Evolutionary conservation across 768 basidiomycete species (phyloP).

Genomic region (Vararia minispora): DNA sequence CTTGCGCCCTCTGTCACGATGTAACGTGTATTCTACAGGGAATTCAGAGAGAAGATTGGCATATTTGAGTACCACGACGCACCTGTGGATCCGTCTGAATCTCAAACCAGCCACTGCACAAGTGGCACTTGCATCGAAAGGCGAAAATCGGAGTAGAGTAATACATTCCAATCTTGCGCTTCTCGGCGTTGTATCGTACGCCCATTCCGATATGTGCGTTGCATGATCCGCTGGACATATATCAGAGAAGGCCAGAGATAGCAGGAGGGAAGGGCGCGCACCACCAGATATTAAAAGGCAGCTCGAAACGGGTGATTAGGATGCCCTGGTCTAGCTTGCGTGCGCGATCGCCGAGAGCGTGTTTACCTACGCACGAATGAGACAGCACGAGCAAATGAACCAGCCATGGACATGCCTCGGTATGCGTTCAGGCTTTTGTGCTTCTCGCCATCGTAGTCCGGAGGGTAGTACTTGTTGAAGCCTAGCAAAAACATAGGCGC

Average conservation of each 20-base stretch:
- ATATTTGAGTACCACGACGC: conserved; percentile 8
- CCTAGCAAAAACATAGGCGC: conserved; percentile 23
- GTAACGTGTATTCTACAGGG: conserved; percentile 79
- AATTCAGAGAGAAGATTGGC: not conserved
- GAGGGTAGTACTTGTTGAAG: conserved; percentile 74
- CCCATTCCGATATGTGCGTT: conserved; percentile 98
- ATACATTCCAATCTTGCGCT: conserved; percentile 93
- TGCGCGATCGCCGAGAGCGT: conserved; percentile 87
- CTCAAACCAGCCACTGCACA: conserved; percentile 96
- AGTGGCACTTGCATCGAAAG: conserved; percentile 96
- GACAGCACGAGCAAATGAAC: not conserved
- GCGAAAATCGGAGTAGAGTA: conserved; percentile 91
- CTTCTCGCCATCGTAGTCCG: conserved; percentile 61
- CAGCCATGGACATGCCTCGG: conserved; percentile 34
- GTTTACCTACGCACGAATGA: conserved; percentile 52
- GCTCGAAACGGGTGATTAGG: conserved; percentile 88
- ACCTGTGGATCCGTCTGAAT: conserved; percentile 97
- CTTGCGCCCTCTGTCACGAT: conserved; percentile 89
- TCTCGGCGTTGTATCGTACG: conserved; percentile 99
- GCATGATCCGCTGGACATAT: conserved; percentile 64
- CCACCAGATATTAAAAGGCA: conserved; percentile 98
- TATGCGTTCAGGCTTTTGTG: conserved; percentile 64
- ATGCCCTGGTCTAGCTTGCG: conserved; percentile 95
- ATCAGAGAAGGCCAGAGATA: not conserved
- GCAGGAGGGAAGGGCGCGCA: conserved; percentile 25